A percentile compares a stretch with the other conserved stretches of the same genome.
Conservation (phyloP, 1,284 basidiomycete species). For the Ganoderma sinense region DNA sequence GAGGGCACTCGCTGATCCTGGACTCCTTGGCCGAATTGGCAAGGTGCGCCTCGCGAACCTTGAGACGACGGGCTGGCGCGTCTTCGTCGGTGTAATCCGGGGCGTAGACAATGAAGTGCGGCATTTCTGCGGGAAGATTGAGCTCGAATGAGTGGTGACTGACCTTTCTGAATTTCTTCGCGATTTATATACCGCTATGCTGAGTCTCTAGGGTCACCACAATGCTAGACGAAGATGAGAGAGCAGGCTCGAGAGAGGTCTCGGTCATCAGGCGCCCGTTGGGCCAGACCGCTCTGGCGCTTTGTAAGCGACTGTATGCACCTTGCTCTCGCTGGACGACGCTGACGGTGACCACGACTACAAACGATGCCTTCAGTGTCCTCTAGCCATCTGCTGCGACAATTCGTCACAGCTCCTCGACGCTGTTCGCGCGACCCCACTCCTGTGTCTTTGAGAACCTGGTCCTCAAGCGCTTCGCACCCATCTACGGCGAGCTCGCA, state of each 20-base stretch:
- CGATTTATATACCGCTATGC: not conserved
- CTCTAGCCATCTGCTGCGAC: not conserved
- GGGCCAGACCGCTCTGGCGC: not conserved
- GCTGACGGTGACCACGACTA: not conserved
- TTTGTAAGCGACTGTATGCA: not conserved
- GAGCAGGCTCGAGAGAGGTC: not conserved
- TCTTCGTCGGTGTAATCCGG: conserved; percentile 45
- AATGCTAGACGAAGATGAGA: not conserved
- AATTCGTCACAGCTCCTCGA: conserved; percentile 9
- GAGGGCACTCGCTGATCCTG: conserved; percentile 31
- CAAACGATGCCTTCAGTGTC: conserved; percentile 21
- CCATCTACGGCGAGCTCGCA: not conserved
- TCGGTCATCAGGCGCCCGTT: not conserved
- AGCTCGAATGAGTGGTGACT: too few relatives aligned
- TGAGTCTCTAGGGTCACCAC: not conserved
- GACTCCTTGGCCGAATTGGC: conserved; percentile 30
- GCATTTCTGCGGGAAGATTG: conserved; percentile 14
- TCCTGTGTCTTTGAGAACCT: not conserved
- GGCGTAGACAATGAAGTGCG: conserved; percentile 44
- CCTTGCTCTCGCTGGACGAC: not conserved
- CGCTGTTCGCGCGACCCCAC: conserved; percentile 7
- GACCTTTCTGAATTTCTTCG: not conserved
- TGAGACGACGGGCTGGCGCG: conserved; percentile 37
- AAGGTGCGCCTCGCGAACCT: conserved; percentile 41
- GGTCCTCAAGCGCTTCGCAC: not conserved